These are phyloP conservation scores for Lasiodiplodia theobromae DNA, from an alignment of 2,329 filamentous ascomycete genomes.

Conservation along the genomic window DNA sequence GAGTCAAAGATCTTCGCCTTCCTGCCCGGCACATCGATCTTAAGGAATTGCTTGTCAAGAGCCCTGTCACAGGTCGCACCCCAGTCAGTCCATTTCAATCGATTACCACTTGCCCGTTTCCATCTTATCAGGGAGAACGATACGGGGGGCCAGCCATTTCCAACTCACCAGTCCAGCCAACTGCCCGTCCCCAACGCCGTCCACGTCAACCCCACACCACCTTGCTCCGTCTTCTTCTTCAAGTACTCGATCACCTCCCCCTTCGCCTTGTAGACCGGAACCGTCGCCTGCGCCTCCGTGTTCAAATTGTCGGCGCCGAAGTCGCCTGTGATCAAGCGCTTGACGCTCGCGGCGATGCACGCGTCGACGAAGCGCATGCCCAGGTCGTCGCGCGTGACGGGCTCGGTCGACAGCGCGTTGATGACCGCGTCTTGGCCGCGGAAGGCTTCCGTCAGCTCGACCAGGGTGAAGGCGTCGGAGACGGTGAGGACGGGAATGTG, in stretches of 20 bases:
- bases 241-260: slow-evolving; percentile 46
- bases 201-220: slow-evolving; percentile 32
- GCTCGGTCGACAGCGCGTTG: slow-evolving; percentile 41
- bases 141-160: neutral
- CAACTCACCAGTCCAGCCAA: slow-evolving; percentile 37
- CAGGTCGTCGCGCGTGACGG: slow-evolving; percentile 38
- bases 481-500: slow-evolving; percentile 40
- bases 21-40: slow-evolving; percentile 35
- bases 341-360: slow-evolving; percentile 48
- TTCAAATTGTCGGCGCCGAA: slow-evolving; percentile 50
- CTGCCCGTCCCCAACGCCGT: slow-evolving; percentile 36
- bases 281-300: slow-evolving; percentile 37
- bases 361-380: slow-evolving; percentile 49
- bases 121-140: too few species aligned
- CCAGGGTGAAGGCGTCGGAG: slow-evolving; percentile 37
- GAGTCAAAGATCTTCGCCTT: slow-evolving; percentile 37
- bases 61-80: slow-evolving; percentile 24
- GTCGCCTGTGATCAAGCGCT: slow-evolving; percentile 52
- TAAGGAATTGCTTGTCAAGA: slow-evolving; percentile 37
- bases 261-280: slow-evolving; percentile 48
- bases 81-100: too few species aligned
- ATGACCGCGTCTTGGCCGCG: slow-evolving; percentile 49
- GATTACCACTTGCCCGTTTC: too few species aligned
- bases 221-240: slow-evolving; percentile 33
- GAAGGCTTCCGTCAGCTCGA: slow-evolving; percentile 43